Base-by-base conservation (phyloP, 768 basidiomycete species). In the Boletellus emodensis region DNA sequence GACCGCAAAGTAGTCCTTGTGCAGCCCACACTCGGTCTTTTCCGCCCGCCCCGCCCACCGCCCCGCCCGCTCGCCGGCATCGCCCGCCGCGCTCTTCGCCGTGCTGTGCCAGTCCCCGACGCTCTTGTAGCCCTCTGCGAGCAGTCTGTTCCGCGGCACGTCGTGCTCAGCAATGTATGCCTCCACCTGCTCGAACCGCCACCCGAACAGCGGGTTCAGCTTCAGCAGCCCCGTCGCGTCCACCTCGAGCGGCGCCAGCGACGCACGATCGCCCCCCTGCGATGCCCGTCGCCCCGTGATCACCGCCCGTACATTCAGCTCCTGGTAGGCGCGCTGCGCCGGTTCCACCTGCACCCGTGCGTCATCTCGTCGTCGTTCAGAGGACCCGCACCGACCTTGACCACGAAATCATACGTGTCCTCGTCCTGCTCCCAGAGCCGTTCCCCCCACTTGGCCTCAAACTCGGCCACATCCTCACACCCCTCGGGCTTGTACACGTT, bases 91-190 rank as follows among this genome's bases (percentile, higher is more conserved):
- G 53, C 83, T 84, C 58, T 68, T 76, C n/a, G 67, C 69, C 0
- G 96, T 99, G 54, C 91, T 94, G 71, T 99, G 96, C 90, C 94
- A 95, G 70, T 99, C 96, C 4, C 96, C 96, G 55, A 99, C 83
- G 63, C 90, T 93, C 60, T 85, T 87, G 74, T 98, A 99, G 3
- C 96, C 96, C 64, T 92, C 83, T 52, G 82, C 83, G 36, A 99
- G 79, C 5, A 99, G 77, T 53, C 79, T 82, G 73, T 99, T 98
- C 53, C 83, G 81, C 3, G 94, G 94, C 1, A 97, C 94, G 40
- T 81, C 71, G 70, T 97, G 80, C 75, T 38, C 81, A 81, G 54
- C 24, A 6, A 95, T 77, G 67, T 97, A 94, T 67, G 82, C 84
- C 54, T 96, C 85, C 15, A 97, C 90, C 36, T 90, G 69, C 8